Conservation (phyloP, 495 filamentous ascomycete genomes). For the Neurospora sp. region DNA sequence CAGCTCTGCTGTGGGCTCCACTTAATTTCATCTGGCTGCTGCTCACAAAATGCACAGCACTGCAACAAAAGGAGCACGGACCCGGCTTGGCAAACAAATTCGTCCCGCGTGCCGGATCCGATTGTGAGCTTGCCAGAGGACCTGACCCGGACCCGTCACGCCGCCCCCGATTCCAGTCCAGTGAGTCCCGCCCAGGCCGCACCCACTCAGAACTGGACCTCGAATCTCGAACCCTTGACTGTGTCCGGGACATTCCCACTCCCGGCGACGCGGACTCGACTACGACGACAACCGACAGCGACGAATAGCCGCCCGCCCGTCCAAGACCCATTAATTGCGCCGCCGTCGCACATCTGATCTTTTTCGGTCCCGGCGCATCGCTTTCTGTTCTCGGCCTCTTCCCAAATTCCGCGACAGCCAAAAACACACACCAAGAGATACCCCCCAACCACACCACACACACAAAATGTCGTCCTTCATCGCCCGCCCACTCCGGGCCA, state of each 20-base stretch:
- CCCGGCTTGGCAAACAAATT: neutral
- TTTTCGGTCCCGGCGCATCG: neutral
- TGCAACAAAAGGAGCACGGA: neutral
- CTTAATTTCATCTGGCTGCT: neutral
- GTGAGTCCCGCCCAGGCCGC: neutral
- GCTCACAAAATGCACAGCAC: neutral
- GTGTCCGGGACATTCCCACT: neutral
- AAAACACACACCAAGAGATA: neutral
- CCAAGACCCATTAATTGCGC: neutral
- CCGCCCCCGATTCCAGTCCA: neutral
- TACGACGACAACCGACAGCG: neutral
- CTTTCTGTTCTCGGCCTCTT: neutral
- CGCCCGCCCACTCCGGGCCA: conserved; percentile 11
- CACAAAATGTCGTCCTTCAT: conserved; percentile 8
- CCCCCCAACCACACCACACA: conserved; percentile 8
- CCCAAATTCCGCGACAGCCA: neutral
- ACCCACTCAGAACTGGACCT: neutral
- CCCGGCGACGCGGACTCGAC: neutral
- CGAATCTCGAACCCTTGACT: neutral
- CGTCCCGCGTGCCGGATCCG: neutral
- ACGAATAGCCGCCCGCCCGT: neutral
- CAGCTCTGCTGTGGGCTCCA: neutral
- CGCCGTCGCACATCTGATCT: neutral
- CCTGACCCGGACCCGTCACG: neutral
- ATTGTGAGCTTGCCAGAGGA: neutral